These are phyloP conservation scores for Gaertneriomyces sp. DNA, from an alignment of 192 early-diverging fungal species.

Conservation along the genomic window DNA sequence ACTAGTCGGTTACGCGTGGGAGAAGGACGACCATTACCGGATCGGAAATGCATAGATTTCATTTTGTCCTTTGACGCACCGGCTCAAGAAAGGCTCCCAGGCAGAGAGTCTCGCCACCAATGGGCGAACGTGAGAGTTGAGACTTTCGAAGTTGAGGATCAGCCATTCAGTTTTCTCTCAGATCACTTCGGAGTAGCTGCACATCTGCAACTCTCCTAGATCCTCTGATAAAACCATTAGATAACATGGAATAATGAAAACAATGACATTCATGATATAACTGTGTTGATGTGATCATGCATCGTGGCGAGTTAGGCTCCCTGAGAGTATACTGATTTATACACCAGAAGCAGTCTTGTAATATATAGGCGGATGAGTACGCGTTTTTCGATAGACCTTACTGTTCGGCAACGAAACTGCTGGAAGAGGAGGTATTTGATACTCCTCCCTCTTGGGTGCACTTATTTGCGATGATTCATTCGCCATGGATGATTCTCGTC, in stretches of 20 bases:
- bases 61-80: slow-evolving; percentile 6
- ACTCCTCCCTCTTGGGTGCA: not conserved
- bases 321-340: too few species aligned
- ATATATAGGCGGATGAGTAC: slow-evolving; percentile 8
- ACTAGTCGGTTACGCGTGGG: slow-evolving; percentile 22
- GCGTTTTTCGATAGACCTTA: slow-evolving; percentile 4
- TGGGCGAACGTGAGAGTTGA: slow-evolving; percentile 20
- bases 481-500: not conserved
- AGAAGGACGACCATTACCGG: slow-evolving; percentile 10
- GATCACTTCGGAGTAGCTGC: slow-evolving; percentile 29
- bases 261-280: too few species aligned
- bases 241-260: too few species aligned
- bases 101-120: not conserved
- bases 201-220: slow-evolving; percentile 1
- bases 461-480: not conserved
- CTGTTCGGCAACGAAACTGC: not conserved
- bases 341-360: not conserved
- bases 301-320: too few species aligned
- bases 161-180: slow-evolving; percentile 26
- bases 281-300: too few species aligned
- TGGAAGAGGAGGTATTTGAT: slow-evolving; percentile 6
- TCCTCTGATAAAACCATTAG: too few species aligned
- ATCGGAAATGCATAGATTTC: slow-evolving; percentile 29
- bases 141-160: slow-evolving; percentile 21
- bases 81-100: not conserved